Base-by-base conservation (phyloP, 1,284 basidiomycete species). In the Filobasidium uniguttulatum region DNA sequence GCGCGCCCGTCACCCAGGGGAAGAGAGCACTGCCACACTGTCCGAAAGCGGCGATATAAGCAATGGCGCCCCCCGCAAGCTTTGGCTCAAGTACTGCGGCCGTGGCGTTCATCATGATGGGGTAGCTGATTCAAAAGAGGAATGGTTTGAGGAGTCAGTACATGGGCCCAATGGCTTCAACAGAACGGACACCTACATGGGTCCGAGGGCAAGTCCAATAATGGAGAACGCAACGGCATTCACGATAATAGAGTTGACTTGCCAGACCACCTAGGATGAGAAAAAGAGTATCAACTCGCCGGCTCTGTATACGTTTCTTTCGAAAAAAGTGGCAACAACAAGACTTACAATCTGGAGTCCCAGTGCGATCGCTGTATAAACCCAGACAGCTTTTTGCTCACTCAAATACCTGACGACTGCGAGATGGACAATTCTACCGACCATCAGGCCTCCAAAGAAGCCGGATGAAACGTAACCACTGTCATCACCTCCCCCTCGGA, bases 101-200 rank as follows among this genome's bases (percentile, higher is more conserved):
- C 5, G 43, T 30, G 12, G 48, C 53, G 29, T 55, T 50, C 49
- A 55, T 55, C 41, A 55, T 52, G 35, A 55, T 47, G 5, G 49
- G 49, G 28, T 55, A 53, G 29, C 50, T 54, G n/a, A 19, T 6
- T n/a, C 35, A 12, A 17, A n/a, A 23, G 10, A 33, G 17, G 7
- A 45, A 28, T 8, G 6, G 23, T 12, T 17, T 19, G 20, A n/a
- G 12, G 34, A 19, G 15, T 15, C 3, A n/a, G 17, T 9, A 3
- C 26, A 23, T 19, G 49, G 8, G n/a, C 1, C 22, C 17, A 12
- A n/a, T 40, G n/a, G 20, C 8, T n/a, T 23, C 31, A 6, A 23
- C 6, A 5, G 22, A 25, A 4, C 5, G n/a, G 3, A 17, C 9
- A 23, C 44, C 23, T 31, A 50, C 25, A 55, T 45, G 10, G 53